phyloP scores from a whole-genome alignment of 805 yeast species.

The Isabelozyma rhagii region DNA sequence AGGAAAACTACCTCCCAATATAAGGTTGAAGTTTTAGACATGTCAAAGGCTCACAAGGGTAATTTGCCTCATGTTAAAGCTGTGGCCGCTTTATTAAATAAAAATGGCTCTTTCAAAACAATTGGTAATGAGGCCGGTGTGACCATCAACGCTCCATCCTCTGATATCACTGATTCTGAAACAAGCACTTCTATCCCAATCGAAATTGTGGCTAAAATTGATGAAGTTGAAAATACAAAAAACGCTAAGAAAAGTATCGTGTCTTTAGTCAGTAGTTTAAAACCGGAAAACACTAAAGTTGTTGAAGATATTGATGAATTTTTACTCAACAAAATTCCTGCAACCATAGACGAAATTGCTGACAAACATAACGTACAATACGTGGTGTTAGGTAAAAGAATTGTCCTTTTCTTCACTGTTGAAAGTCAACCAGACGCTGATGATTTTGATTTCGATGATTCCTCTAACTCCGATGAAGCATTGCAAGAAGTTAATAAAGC shows the following conservation, averaged over 20 bases:
- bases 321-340: constrained; percentile 46
- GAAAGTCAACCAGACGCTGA: constrained; percentile 26
- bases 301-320: constrained; percentile 67
- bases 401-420: constrained; percentile 53
- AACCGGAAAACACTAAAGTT: constrained; percentile 61
- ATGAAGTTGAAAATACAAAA: constrained; percentile 50
- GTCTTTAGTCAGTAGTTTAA: constrained; percentile 62
- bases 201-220: constrained; percentile 53
- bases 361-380: constrained; percentile 48
- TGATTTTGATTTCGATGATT: constrained; percentile 70
- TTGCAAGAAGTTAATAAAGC: constrained; percentile 53
- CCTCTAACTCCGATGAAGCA: constrained; percentile 53
- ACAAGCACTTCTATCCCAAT: constrained; percentile 47
- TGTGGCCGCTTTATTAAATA: constrained; percentile 63
- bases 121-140: constrained; percentile 37
- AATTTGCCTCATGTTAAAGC: constrained; percentile 72
- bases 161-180: constrained; percentile 36
- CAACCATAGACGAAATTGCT: constrained; percentile 39
- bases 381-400: constrained; percentile 52
- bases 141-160: constrained; percentile 38
- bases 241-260: constrained; percentile 71
- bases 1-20: constrained; percentile 57
- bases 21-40: constrained; percentile 67
- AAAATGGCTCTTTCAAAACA: constrained; percentile 45
- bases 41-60: constrained; percentile 86